Evolutionary conservation across 1,139 yeast genomes (phyloP).

Genomic region (Arxiozyma slooffiae): DNA sequence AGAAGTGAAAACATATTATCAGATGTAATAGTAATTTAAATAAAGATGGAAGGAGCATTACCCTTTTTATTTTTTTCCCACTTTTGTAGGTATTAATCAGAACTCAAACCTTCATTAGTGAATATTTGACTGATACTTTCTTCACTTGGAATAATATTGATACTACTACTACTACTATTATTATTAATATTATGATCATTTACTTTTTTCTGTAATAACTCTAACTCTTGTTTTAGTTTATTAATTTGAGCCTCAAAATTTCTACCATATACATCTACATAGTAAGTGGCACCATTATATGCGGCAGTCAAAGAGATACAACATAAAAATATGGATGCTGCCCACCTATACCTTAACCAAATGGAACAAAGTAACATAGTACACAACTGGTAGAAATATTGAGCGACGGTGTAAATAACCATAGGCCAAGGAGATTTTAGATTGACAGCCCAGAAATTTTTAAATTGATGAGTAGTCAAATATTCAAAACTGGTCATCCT

Average conservation of each 20-base stretch:
- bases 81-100: neutral
- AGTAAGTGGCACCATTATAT: constrained; percentile 91
- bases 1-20: neutral
- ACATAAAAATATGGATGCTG: constrained; percentile 60
- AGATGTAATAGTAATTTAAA: no score
- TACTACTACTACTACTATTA: no score
- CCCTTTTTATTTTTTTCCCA: neutral
- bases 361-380: constrained; percentile 87
- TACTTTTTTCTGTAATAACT: constrained; percentile 36
- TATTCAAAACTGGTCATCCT: constrained; percentile 81
- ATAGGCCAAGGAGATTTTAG: constrained; percentile 81
- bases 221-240: constrained; percentile 59
- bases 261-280: constrained; percentile 87
- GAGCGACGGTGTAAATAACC: constrained; percentile 74
- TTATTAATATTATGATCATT: neutral
- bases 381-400: constrained; percentile 75
- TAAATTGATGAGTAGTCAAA: constrained; percentile 60
- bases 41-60: neutral
- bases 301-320: constrained; percentile 70
- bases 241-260: constrained; percentile 68
- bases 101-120: neutral
- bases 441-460: constrained; percentile 65
- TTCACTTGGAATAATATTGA: neutral
- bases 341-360: constrained; percentile 62
- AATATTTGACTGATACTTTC: neutral